Evolutionary conservation across 306 rosid species (phyloP).

Genomic region (Quercus gilva): DNA sequence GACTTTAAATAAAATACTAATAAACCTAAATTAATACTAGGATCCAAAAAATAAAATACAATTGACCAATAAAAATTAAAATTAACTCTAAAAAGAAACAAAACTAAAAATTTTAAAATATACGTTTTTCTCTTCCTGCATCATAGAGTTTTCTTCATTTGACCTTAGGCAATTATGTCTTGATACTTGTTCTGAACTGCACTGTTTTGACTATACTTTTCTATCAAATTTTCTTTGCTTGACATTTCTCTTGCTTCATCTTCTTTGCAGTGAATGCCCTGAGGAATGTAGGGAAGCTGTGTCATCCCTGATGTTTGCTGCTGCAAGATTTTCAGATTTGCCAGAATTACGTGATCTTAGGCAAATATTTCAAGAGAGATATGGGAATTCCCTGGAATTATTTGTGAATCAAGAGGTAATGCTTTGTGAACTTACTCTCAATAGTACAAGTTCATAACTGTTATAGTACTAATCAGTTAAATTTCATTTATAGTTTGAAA

Average conservation of each 20-base stretch:
- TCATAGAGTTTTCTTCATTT: neutral
- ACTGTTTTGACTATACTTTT: neutral
- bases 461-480: conserved; percentile 27
- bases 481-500: conserved; percentile 62
- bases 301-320: conserved; percentile 78
- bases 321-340: conserved; percentile 92
- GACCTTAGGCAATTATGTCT: neutral
- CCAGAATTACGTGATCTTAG: conserved; percentile 95
- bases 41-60: too few relatives aligned
- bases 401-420: conserved; percentile 67
- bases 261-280: conserved; percentile 77
- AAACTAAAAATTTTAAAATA: too few relatives aligned
- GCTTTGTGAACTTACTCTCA: neutral
- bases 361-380: conserved; percentile 79
- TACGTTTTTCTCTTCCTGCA: too few relatives aligned
- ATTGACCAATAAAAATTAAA: too few relatives aligned
- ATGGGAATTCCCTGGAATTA: conserved; percentile 53
- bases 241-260: conserved; percentile 19
- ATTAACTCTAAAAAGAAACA: too few relatives aligned
- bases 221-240: neutral
- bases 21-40: too few relatives aligned
- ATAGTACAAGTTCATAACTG: conserved; percentile 8
- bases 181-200: conserved; percentile 1
- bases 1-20: too few relatives aligned
- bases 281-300: conserved; percentile 84